Evolutionary conservation across 805 yeast genomes (phyloP), one percentile per base, ranked within the genome.

Genomic region (Candida berthetii): DNA sequence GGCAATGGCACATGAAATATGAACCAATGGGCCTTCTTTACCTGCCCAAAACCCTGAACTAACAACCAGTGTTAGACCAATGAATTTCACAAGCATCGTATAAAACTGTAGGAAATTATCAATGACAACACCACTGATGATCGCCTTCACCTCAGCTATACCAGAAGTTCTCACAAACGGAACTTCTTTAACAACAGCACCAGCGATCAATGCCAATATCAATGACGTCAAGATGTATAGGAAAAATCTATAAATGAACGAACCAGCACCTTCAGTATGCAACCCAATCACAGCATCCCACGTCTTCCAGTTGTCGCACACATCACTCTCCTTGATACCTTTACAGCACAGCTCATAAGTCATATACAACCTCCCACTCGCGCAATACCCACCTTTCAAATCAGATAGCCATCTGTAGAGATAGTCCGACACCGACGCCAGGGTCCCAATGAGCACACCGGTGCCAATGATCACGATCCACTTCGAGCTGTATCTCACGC

Each of bases 21-120:
- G 95, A 20, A 85, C 90, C 41, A 88, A 58, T 1, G 96, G 96
- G 2, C 95, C 96, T 52, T 87, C 96, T 53, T 79, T 80, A 7
- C 96, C 96, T 7, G 84, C 70, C 86, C 91, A 84, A 3, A 87
- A 53, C 0, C 95, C 95, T 1, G 86, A 76, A 18, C 89, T 80
- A 4, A 84, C 81, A 14, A 82, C 81, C 37, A 85, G 61, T 6
- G 79, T 64, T 37, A 86, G 62, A 2, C 89, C 85, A 1, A 67
- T 34, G 3, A 75, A 64, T 54, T 86, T 86, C 40, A 68, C 65
- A 3, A 75, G 18, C n/a, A 86, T 61, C 3, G 84, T 71, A 27
- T 60, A 58, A 10, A 68, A 41, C 7, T 78, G 74, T 40, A 87
- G 59, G 48, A 82, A 79, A 6, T 65, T 68, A 8, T 66, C 58